A percentile compares a stretch with the other conserved stretches of the same genome.
These are phyloP conservation scores for Scleroderma bovista DNA, from an alignment of 768 basidiomycete genomes.

Conservation along the genomic window DNA sequence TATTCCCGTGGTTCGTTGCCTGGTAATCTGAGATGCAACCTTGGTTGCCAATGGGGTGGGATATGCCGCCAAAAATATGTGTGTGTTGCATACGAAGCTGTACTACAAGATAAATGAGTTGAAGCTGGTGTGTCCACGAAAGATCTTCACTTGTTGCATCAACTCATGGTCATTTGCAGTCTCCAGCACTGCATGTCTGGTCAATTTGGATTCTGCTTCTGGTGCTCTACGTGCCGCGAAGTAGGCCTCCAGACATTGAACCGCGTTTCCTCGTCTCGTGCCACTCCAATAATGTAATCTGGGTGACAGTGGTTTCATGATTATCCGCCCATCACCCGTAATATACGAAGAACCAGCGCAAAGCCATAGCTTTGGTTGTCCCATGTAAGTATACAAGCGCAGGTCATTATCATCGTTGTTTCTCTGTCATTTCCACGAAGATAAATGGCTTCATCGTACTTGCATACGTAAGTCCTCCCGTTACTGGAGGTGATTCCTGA, in stretches of 20 bases:
- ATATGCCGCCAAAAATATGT: slow-evolving; percentile 67
- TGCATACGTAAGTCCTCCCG: slow-evolving; percentile 39
- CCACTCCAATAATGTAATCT: slow-evolving; percentile 43
- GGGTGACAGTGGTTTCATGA: slow-evolving; percentile 74
- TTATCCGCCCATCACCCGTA: slow-evolving; percentile 63
- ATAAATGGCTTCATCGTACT: slow-evolving; percentile 48
- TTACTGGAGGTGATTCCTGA: slow-evolving; percentile 4
- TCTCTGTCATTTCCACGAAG: slow-evolving; percentile 9
- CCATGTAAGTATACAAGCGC: slow-evolving; percentile 17
- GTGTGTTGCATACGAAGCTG: slow-evolving; percentile 64
- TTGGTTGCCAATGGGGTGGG: slow-evolving; percentile 63
- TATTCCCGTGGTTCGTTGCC: slow-evolving; percentile 69
- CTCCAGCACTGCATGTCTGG: slow-evolving; percentile 77
- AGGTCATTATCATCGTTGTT: not conserved
- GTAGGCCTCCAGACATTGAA: slow-evolving; percentile 36
- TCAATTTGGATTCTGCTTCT: slow-evolving; percentile 69
- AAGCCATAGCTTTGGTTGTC: slow-evolving; percentile 32
- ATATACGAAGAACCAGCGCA: slow-evolving; percentile 38
- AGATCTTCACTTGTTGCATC: slow-evolving; percentile 1
- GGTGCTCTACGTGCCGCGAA: slow-evolving; percentile 74
- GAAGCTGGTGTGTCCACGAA: slow-evolving; percentile 38
- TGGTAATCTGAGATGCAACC: slow-evolving; percentile 82
- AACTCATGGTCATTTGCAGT: slow-evolving; percentile 36
- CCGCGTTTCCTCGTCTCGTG: not conserved
- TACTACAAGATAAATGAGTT: slow-evolving; percentile 60